Evolutionary conservation across 148 eudicot genomes (phyloP), one percentile per base, ranked within the genome.

Genomic region (Rhododendron williamsianum): DNA sequence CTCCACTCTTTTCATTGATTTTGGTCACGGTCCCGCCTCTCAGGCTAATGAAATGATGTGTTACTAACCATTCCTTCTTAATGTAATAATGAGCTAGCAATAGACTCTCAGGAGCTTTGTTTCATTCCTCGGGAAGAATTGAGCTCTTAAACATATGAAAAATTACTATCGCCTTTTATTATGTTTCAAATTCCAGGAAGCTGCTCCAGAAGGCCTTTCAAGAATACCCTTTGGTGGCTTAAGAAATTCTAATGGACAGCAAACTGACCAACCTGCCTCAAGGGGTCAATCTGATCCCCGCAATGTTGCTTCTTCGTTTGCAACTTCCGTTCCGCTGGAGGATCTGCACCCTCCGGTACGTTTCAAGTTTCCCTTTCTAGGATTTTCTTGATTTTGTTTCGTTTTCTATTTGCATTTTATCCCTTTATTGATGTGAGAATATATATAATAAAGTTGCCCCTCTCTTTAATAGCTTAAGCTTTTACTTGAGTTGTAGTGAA

Each of bases 301-400:
- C 25, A 87, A 51, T 82, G 81, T 80, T 82, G 88, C 88, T 65
- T 87, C 89, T 82, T 85, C 88, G 36, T 84, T 88, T 86, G 89
- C 94, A 81, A 84, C 89, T 69, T 86, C 91, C 46, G 76, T 88
- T 86, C 89, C 94, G 83, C 73, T 90, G 89, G 96, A 89, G 65
- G 80, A 94, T 84, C 82, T 90, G 79, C 95, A 91, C 86, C 91
- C 93, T 35, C 92, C 91, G 48, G 98, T 96, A 88, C 73, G 87
- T 35, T 74, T 78, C 38, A 36, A 72, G 54, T 78, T 6, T 0
- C 85, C 78, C 15, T 11, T 30, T 60, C 45, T 19, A 51, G 71
- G 19, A 58, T 36, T 51, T 9, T n/a, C n/a, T 43, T 51, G 4
- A 52, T 82, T 3, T 74, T 49, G 12, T 71, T 49, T 52, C 36